Base-by-base conservation (phyloP, 345 rosid species). In the Turritis glabra region DNA sequence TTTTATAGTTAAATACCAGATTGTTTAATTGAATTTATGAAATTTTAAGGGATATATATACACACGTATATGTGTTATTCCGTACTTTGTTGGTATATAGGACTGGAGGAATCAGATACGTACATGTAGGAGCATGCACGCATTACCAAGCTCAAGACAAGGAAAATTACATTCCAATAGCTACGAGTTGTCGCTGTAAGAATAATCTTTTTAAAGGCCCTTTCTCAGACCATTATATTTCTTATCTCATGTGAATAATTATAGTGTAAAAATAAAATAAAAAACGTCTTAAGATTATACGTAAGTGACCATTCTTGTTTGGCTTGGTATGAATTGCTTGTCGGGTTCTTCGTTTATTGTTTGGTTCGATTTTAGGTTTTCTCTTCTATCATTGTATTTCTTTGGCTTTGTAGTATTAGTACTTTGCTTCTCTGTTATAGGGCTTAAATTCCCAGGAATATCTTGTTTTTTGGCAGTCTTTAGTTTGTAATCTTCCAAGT, bases 101-200 rank as follows among this genome's bases (percentile, higher is more conserved):
- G 72, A 55, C 27, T 15, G 62, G 63, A 77, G 72, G 80, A 71
- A 77, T 77, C 72, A 65, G 77, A 77, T 77, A 40, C 80, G 76
- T 56, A 64, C 56, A 77, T 71, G 38, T 71, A 70, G 71, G 71
- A 77, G 76, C 76, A 71, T 71, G 62, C 62, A 77, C 70, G 64
- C 25, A 52, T 61, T 53, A 25, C 64, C 33, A 76, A 76, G 79
- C 63, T 75, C 14, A 57, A 59, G 64, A 73, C 29, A 56, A 68
- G 47, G 14, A 41, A 75, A 68, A 60, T 41, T 68, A 68, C 74
- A 75, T 68, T 54, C 80, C 60, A 54, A 32, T 52, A 76, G 59
- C 71, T 70, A 44, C 17, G 80, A 70, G 22, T 70, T 77, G 80
- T 77, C 80, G 44, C 66, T 77, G 76, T 77, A 70, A 70, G 80